Percentiles rank a stretch among this genome's conserved stretches.
Conservation (phyloP, 768 basidiomycete species). For the Holtermanniella nyarrowii region DNA sequence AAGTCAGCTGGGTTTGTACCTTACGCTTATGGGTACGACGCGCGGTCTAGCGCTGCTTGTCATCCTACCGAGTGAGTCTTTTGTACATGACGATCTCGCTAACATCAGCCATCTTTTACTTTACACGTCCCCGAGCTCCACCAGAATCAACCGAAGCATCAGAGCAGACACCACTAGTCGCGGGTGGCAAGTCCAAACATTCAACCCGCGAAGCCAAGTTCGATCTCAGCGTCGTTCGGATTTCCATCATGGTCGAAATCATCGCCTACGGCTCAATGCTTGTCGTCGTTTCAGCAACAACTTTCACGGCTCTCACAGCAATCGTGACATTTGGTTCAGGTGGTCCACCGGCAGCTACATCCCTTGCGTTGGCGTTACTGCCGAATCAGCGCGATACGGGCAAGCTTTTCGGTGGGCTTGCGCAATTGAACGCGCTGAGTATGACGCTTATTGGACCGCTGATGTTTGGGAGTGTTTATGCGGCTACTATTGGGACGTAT, state of each 20-base stretch:
- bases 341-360: constrained; percentile 57
- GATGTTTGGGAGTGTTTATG: constrained; percentile 61
- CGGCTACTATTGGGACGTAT: constrained; percentile 58
- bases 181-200: constrained; percentile 17
- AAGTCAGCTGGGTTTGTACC: constrained; percentile 34
- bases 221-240: constrained; percentile 60
- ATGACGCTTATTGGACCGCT: constrained; percentile 57
- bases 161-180: constrained; percentile 61
- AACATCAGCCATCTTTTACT: constrained; percentile 24
- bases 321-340: constrained; percentile 55
- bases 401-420: constrained; percentile 66
- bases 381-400: constrained; percentile 53
- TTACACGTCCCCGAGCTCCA: constrained; percentile 5
- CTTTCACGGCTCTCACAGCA: constrained; percentile 50
- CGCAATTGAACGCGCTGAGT: constrained; percentile 62
- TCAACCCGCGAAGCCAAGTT: constrained; percentile 41
- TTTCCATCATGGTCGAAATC: constrained; percentile 54
- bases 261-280: constrained; percentile 49
- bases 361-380: constrained; percentile 54
- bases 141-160: constrained; percentile 52
- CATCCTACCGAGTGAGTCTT: constrained; percentile 29
- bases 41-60: constrained; percentile 28
- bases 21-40: constrained; percentile 26
- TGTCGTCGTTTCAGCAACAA: constrained; percentile 44
- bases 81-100: neutral